Base-by-base conservation (phyloP, 352 stramenopile genomes). In the Blastocystis sp. region DNA sequence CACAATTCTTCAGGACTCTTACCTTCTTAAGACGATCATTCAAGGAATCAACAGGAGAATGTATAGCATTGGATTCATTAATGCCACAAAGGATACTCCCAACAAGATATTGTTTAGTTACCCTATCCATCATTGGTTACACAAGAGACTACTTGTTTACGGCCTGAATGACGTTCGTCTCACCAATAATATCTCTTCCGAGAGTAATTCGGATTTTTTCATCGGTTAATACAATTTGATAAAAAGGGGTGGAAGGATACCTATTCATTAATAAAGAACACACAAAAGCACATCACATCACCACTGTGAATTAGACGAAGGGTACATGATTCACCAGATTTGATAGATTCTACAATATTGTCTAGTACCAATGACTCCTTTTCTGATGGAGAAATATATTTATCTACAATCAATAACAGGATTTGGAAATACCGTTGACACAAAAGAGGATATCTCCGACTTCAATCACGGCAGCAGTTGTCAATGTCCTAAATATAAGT, bases 381-480 rank as follows among this genome's bases (percentile, higher is more conserved):
- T 19, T 63, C 35, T 21, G 69, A 65, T 9, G 69, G 42, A 39
- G 42, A 29, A 63, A 80, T 80, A n/a, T 59, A 80, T 16, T 63
- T 24, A 63, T 80, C 69, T 80, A 19, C 12, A 24, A 37, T 65
- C 24, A 61, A 14, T 7, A 37, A 24, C n/a, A 27, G 11, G 14
- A 6, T 12, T 35, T 9, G 1, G 29, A 24, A n/a, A 21, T 19
- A 80, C 69, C 46, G 59, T 80, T 80, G 11, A 80, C 69, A 42
- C 69, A 80, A 29, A 80, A 80, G 19, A 80, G 52, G 14, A 80
- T n/a, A 39, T 80, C 69, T n/a, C 69, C 69, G 11, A 39, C 11
- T 14, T 59, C 21, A 21, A 80, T 80, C 4, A 32, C 27, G 16
- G 46, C 16, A 7, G 43, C 46, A 14, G 69, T 59, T n/a, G 69